Percentiles rank a stretch among this genome's conserved stretches.
phyloP scores from a whole-genome alignment of 2,329 filamentous ascomycete species.

The Aspergillus latus region DNA sequence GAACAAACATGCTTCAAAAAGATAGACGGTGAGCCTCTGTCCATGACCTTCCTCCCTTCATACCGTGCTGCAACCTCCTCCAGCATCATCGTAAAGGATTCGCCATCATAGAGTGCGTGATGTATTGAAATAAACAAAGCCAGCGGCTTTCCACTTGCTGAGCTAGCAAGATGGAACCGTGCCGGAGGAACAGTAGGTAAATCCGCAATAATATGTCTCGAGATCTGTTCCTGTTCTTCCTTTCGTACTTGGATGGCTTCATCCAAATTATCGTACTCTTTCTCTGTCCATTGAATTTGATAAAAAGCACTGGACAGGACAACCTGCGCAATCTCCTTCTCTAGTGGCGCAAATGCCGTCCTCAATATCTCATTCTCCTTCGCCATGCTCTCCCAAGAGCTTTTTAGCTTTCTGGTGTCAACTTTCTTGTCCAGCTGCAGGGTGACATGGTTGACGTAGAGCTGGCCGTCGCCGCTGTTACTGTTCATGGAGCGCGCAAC shows the following conservation, averaged over 20 bases:
- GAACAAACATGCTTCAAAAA: conserved; percentile 31
- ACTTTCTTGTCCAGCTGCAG: conserved; percentile 34
- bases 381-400: conserved; percentile 31
- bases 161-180: conserved; percentile 26
- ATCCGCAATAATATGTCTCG: conserved; percentile 28
- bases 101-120: conserved; percentile 40
- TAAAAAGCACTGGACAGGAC: conserved; percentile 26
- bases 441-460: conserved; percentile 42
- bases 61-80: conserved; percentile 34
- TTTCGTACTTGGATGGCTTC: conserved; percentile 13
- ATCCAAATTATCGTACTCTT: conserved; percentile 18
- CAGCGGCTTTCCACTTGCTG: conserved; percentile 15
- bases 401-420: conserved; percentile 27
- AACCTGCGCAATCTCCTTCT: conserved; percentile 36
- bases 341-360: conserved; percentile 39
- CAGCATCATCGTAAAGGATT: conserved; percentile 36
- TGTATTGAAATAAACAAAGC: conserved; percentile 37
- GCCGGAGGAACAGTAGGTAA: conserved; percentile 29
- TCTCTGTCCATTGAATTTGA: conserved; percentile 24
- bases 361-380: conserved; percentile 40
- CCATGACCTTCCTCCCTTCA: conserved; percentile 7
- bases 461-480: conserved; percentile 29
- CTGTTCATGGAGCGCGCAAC: conserved; percentile 41
- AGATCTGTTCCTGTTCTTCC: conserved; percentile 16
- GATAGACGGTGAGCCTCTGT: conserved; percentile 23